Base-by-base conservation (phyloP, 2,329 filamentous ascomycete genomes). In the Microsporum audouinii region DNA sequence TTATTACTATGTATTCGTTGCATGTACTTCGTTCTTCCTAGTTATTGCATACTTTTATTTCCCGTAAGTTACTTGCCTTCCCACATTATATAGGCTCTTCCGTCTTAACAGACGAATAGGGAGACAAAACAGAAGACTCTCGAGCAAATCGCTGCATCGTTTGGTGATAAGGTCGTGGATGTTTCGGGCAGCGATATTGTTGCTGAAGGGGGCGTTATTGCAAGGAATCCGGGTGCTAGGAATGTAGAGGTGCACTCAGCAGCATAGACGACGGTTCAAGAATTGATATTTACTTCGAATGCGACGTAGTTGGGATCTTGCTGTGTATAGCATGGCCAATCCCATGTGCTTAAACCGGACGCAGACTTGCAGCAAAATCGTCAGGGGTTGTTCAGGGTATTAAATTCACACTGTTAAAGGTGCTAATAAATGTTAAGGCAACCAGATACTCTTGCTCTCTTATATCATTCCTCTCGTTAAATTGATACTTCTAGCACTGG, bases 1-100 rank as follows among this genome's bases (percentile, higher is more conserved):
- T 64, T 84, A 83, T 68, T 84, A 84, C 68, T 84, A 83, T 63
- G 81, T 84, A 17, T 84, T 84, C 63, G 80, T 83, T 1, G 77
- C 66, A 3, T 83, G 80, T 65, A 78, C 78, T 1, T 31, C 71
- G 0, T 77, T 82, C 70, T 84, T 82, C 70, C 66, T 82, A 0
- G 69, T 75, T 1, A 64, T 82, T 29, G 80, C 78, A 0, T 83
- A 80, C 67, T 75, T 82, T 58, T 83, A 78, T 67, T 83, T 82
- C 69, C 81, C 80, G 70, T 78, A 69, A 66, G 75, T 71, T 7
- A 33, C 53, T 31, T 29, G 3, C 45, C 14, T 57, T 29, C 38
- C 29, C 10, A 4, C 31, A 23, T 31, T 6, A 10, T 49, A 60
- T 33, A 6, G n/a, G 29, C n/a, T 33, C 14, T 43, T 17, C 36